phyloP scores from a whole-genome alignment of 345 rosid species.

The Sisymbrium irio region DNA sequence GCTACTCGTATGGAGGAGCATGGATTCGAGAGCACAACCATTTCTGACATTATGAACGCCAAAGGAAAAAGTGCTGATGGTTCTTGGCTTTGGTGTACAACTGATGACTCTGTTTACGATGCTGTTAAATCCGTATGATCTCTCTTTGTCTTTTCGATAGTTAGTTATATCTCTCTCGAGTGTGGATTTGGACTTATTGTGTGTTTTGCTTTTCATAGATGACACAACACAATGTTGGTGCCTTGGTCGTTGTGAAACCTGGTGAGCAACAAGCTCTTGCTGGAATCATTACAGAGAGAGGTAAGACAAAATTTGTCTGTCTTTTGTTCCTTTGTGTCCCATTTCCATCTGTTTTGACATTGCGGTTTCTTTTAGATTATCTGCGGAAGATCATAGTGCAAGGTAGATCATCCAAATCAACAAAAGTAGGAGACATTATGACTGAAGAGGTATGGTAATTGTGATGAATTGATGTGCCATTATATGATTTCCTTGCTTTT shows the following conservation, averaged over 20 bases:
- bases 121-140: conserved; percentile 88
- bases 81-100: conserved; percentile 99
- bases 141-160: background rate
- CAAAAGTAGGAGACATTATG: conserved; percentile 98
- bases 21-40: conserved; percentile 89
- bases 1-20: conserved; percentile 83
- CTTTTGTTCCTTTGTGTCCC: background rate
- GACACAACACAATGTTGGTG: conserved; percentile 98
- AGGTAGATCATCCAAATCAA: conserved; percentile 97
- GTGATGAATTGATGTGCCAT: background rate
- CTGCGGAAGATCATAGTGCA: conserved; percentile 94
- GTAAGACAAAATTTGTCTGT: conserved; percentile 29
- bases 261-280: conserved; percentile 88
- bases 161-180: background rate
- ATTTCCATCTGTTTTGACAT: background rate
- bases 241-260: conserved; percentile 90
- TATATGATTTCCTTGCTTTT: background rate
- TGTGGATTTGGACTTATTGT: background rate
- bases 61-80: conserved; percentile 96
- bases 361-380: conserved; percentile 50
- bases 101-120: conserved; percentile 80
- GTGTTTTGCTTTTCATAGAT: conserved; percentile 46
- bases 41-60: conserved; percentile 65
- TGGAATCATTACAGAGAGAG: conserved; percentile 97
- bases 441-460: conserved; percentile 77